A percentile compares a stretch with the other conserved stretches of the same genome.
Conservation (phyloP, 2,329 filamentous ascomycete species). For the Botryosphaeria agaves region DNA sequence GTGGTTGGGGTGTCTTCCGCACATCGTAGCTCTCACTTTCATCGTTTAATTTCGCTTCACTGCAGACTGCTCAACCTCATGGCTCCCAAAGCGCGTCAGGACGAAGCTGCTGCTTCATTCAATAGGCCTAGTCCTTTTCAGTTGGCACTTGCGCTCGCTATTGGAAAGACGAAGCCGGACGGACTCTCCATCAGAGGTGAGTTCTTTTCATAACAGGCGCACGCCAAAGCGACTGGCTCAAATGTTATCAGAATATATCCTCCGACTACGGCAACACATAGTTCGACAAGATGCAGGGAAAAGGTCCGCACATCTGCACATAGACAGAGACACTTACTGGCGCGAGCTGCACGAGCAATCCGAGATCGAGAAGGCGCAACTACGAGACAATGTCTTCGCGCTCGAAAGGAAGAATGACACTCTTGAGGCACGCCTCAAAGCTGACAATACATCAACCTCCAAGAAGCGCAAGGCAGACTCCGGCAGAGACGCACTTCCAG, state of each 20-base stretch:
- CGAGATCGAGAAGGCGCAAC: constrained; percentile 4
- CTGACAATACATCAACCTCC: constrained; percentile 4
- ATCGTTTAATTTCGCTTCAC: too few relatives aligned
- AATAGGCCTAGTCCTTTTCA: too few relatives aligned
- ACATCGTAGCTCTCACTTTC: too few relatives aligned
- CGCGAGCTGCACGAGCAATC: constrained; percentile 10
- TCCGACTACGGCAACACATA: constrained; percentile 17
- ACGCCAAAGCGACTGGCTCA: constrained; percentile 3
- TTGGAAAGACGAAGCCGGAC: constrained; percentile 19
- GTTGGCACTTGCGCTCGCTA: constrained; percentile 10
- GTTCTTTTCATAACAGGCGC: not conserved
- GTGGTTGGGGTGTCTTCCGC: too few relatives aligned
- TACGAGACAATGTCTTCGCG: not conserved
- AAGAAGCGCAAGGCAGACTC: constrained; percentile 13
- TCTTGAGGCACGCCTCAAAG: constrained; percentile 8
- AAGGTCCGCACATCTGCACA: constrained; percentile 12
- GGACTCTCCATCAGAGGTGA: constrained; percentile 13
- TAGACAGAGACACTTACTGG: constrained; percentile 24
- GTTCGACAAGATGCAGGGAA: constrained; percentile 9
- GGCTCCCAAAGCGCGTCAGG: too few relatives aligned
- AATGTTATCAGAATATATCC: constrained; percentile 2
- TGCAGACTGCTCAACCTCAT: too few relatives aligned
- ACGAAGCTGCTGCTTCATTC: too few relatives aligned
- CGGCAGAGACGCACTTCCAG: constrained; percentile 5
- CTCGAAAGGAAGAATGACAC: constrained; percentile 6